Evolutionary conservation across 208 protist genomes (phyloP).

Genomic region (Trypanosoma caninum): DNA sequence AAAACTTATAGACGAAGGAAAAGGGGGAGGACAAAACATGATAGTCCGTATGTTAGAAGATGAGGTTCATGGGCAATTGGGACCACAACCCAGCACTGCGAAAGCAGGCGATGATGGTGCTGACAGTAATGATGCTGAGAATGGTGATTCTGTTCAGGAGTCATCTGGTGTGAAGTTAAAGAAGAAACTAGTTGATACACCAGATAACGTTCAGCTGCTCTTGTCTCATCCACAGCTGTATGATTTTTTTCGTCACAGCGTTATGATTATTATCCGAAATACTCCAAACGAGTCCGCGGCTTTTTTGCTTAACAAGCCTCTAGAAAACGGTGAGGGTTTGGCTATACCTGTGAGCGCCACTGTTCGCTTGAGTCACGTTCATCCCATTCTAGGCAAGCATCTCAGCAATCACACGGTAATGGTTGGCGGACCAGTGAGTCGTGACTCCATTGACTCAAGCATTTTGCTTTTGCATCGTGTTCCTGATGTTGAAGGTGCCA

Average conservation of each 20-base stretch:
- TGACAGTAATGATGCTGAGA: background rate
- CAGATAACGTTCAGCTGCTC: constrained; percentile 61
- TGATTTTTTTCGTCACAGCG: constrained; percentile 65
- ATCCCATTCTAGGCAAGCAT: constrained; percentile 59
- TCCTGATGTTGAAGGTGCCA: constrained; percentile 51
- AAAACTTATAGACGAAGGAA: constrained; percentile 19
- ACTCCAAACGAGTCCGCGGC: constrained; percentile 59
- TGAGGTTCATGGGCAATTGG: constrained; percentile 17
- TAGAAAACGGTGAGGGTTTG: constrained; percentile 48
- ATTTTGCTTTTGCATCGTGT: constrained; percentile 72
- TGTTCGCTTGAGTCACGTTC: constrained; percentile 41
- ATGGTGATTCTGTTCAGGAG: too few relatives aligned
- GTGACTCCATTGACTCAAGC: constrained; percentile 61
- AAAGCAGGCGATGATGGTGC: constrained; percentile 3
- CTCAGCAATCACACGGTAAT: constrained; percentile 66
- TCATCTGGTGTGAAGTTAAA: background rate
- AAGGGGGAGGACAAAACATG: constrained; percentile 8
- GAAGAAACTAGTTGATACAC: constrained; percentile 20
- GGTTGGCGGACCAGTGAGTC: constrained; percentile 71
- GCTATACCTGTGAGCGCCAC: constrained; percentile 44
- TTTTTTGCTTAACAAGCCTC: constrained; percentile 69
- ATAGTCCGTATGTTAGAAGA: constrained; percentile 1
- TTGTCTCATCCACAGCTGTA: constrained; percentile 64
- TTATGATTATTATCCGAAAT: constrained; percentile 65
- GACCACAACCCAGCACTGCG: constrained; percentile 16